These are phyloP conservation scores for Theobroma grandiflorum DNA, from an alignment of 441 rosid species.

Conservation along the genomic window DNA sequence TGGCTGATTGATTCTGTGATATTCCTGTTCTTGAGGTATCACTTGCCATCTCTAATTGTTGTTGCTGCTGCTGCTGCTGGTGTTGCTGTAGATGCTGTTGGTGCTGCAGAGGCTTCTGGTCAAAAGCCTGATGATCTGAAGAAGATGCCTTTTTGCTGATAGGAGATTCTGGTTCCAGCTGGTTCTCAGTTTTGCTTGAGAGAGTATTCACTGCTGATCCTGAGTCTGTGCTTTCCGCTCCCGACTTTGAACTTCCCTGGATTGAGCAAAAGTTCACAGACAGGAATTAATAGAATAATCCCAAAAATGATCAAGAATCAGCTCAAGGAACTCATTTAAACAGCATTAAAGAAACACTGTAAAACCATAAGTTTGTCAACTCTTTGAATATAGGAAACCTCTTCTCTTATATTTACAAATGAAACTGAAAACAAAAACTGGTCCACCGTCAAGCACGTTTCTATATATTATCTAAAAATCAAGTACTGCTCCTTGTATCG, in stretches of 20 bases:
- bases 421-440: not conserved
- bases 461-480: not conserved
- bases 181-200: slow-evolving; percentile 78
- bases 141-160: slow-evolving; percentile 65
- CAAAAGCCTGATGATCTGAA: slow-evolving; percentile 52
- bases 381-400: not conserved
- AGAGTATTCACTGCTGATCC: slow-evolving; percentile 83
- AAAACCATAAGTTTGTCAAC: slow-evolving; percentile 14
- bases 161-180: slow-evolving; percentile 83
- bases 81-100: slow-evolving; percentile 50
- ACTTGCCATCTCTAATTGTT: slow-evolving; percentile 56
- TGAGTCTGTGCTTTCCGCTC: slow-evolving; percentile 86
- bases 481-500: slow-evolving; percentile 5
- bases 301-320: slow-evolving; percentile 22
- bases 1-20: slow-evolving; percentile 64
- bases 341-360: not conserved
- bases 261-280: slow-evolving; percentile 30
- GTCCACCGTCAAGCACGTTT: slow-evolving; percentile 23
- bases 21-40: slow-evolving; percentile 59
- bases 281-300: slow-evolving; percentile 23
- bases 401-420: not conserved
- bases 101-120: slow-evolving; percentile 47
- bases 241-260: slow-evolving; percentile 92
- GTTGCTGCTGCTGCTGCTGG: slow-evolving; percentile 38
- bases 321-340: slow-evolving; percentile 16